Evolutionary conservation across 805 yeast species (phyloP).

Genomic region (Hemisphaericaspora nanyangensis): DNA sequence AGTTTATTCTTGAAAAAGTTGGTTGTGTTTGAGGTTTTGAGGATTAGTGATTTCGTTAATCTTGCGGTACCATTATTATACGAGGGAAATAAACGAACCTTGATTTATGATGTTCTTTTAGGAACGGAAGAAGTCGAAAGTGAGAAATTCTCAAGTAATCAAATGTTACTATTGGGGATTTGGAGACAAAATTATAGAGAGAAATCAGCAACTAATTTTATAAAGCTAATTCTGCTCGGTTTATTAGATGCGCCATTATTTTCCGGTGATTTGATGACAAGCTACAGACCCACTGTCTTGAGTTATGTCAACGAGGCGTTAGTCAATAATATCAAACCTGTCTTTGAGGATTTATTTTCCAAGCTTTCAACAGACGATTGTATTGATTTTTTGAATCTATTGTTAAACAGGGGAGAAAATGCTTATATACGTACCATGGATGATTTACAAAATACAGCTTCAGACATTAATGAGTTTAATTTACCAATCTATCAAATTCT

Average conservation of each 20-base stretch:
- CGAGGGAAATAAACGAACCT: neutral
- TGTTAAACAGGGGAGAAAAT: conserved; percentile 6
- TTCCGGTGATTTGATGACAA: neutral
- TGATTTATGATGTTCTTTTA: conserved; percentile 1
- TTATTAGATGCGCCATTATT: neutral
- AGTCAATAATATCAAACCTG: conserved; percentile 15
- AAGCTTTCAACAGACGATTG: conserved; percentile 15
- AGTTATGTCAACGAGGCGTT: conserved; percentile 11
- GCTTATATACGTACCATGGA: conserved; percentile 3
- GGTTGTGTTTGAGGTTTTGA: conserved; percentile 7
- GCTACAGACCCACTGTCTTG: conserved; percentile 4
- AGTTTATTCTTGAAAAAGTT: conserved; percentile 6
- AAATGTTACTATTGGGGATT: conserved; percentile 5
- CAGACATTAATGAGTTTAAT: conserved; percentile 29
- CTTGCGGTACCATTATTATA: neutral
- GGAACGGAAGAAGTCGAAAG: neutral
- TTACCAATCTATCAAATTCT: conserved; percentile 30
- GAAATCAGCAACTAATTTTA: neutral
- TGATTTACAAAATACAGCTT: conserved; percentile 15
- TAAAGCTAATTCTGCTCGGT: conserved; percentile 3
- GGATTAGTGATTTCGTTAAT: conserved; percentile 4
- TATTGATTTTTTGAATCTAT: conserved; percentile 15
- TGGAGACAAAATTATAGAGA: conserved; percentile 3
- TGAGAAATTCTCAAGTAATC: neutral
- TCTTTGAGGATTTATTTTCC: conserved; percentile 18